A percentile compares a stretch with the other conserved stretches of the same genome.
phyloP scores from a whole-genome alignment of 257 asterid species.

The Solanum bulbocastanum region DNA sequence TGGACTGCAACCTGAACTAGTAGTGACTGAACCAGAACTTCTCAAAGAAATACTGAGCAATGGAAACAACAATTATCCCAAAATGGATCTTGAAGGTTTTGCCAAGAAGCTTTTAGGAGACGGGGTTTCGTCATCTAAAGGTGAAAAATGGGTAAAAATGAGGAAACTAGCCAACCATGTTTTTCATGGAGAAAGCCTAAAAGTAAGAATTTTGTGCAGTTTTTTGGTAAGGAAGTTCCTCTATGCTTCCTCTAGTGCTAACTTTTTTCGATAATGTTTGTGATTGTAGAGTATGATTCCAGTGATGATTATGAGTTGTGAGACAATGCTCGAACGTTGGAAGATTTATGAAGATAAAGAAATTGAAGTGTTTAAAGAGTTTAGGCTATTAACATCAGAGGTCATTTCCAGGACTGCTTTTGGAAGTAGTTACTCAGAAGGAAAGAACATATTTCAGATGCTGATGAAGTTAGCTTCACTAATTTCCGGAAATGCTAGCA shows the following conservation, averaged over 20 bases:
- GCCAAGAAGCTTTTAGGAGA: constrained; percentile 57
- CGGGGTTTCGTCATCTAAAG: constrained; percentile 54
- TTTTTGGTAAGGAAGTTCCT: neutral
- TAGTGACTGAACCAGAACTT: constrained; percentile 48
- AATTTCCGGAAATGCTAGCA: constrained; percentile 29
- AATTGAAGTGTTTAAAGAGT: constrained; percentile 52
- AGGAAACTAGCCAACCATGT: constrained; percentile 47
- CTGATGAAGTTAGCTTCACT: constrained; percentile 32
- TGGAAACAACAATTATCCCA: constrained; percentile 35
- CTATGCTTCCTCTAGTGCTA: neutral
- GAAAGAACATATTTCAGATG: constrained; percentile 54
- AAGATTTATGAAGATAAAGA: constrained; percentile 24
- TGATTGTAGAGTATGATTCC: constrained; percentile 38
- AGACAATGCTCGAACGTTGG: constrained; percentile 50
- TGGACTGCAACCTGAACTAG: constrained; percentile 48
- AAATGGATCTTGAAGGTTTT: constrained; percentile 53
- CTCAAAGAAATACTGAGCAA: constrained; percentile 43
- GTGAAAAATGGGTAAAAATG: constrained; percentile 54
- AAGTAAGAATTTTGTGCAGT: constrained; percentile 6
- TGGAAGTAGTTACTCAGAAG: constrained; percentile 60
- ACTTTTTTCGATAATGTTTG: neutral
- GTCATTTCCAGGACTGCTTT: constrained; percentile 62
- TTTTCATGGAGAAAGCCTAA: constrained; percentile 51
- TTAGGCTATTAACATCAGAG: constrained; percentile 45
- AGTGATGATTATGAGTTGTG: constrained; percentile 39